phyloP scores from a whole-genome alignment of 106 monocot genomes.

The Phalaenopsis equestris region DNA sequence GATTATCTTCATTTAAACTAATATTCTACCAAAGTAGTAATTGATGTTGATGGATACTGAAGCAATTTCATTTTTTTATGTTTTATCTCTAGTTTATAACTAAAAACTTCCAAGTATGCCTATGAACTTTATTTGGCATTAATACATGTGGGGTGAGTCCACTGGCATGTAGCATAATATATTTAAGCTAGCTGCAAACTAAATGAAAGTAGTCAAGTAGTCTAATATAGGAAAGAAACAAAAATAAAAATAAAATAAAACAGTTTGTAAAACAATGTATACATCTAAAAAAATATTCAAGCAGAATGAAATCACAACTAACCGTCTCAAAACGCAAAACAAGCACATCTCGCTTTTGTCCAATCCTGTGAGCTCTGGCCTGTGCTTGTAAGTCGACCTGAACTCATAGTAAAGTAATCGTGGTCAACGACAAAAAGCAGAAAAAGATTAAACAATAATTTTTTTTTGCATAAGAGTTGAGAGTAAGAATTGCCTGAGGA shows the following conservation, averaged over 20 bases:
- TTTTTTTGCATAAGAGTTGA: neutral
- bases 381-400: conserved; percentile 99
- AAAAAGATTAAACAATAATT: conserved; percentile 1
- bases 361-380: conserved; percentile 97
- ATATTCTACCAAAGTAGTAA: neutral
- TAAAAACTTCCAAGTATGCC: neutral
- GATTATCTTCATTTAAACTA: neutral
- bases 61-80: neutral
- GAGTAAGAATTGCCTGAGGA: conserved; percentile 66
- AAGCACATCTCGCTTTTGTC: conserved; percentile 97
- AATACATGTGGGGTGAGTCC: neutral
- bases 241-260: neutral
- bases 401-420: conserved; percentile 11
- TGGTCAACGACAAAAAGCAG: neutral
- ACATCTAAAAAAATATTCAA: neutral
- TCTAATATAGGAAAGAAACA: neutral
- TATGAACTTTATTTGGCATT: neutral
- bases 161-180: neutral
- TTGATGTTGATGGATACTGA: neutral
- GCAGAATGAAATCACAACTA: conserved; percentile 6
- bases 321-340: conserved; percentile 94
- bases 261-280: neutral
- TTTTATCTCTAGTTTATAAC: neutral
- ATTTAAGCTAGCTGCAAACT: neutral
- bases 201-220: neutral